Conservation (phyloP, 2,329 filamentous ascomycete species). For the Curvularia hawaiiensis region DNA sequence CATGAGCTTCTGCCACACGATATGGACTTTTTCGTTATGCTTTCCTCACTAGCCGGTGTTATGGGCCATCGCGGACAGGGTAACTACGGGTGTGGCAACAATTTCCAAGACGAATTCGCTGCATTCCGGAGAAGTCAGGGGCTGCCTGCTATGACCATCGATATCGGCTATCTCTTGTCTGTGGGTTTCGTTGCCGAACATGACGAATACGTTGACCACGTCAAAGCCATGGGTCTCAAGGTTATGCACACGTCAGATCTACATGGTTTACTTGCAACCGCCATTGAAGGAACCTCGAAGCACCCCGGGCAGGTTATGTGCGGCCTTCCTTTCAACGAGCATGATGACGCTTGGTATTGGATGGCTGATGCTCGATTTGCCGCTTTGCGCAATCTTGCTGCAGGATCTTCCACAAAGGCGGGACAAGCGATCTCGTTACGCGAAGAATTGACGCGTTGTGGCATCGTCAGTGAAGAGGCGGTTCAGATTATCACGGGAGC, state of each 20-base stretch:
- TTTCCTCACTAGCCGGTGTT: constrained; percentile 28
- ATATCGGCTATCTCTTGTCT: constrained; percentile 22
- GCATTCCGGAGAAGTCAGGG: constrained; percentile 20
- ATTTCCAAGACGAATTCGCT: constrained; percentile 31
- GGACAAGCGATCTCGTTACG: constrained; percentile 4
- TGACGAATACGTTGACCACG: constrained; percentile 13
- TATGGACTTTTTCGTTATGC: constrained; percentile 33
- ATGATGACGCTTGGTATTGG: constrained; percentile 13
- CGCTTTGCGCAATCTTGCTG: constrained; percentile 9
- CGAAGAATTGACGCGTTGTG: constrained; percentile 10
- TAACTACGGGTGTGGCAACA: constrained; percentile 31
- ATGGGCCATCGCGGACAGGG: constrained; percentile 24
- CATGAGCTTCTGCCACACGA: constrained; percentile 18
- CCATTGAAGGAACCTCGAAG: constrained; percentile 7
- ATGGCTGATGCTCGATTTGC: constrained; percentile 10
- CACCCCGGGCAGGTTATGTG: constrained; percentile 14
- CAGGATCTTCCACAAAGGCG: constrained; percentile 8
- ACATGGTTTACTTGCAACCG: constrained; percentile 11
- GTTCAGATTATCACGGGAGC: constrained; percentile 11
- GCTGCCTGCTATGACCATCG: constrained; percentile 46
- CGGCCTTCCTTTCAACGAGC: constrained; percentile 14
- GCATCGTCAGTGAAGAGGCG: constrained; percentile 8
- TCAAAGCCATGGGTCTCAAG: constrained; percentile 15
- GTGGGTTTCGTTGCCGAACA: constrained; percentile 35
- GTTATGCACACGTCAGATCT: constrained; percentile 14